Base-by-base conservation (phyloP, 2,329 filamentous ascomycete species). In the Emergomyces pasteurianus region DNA sequence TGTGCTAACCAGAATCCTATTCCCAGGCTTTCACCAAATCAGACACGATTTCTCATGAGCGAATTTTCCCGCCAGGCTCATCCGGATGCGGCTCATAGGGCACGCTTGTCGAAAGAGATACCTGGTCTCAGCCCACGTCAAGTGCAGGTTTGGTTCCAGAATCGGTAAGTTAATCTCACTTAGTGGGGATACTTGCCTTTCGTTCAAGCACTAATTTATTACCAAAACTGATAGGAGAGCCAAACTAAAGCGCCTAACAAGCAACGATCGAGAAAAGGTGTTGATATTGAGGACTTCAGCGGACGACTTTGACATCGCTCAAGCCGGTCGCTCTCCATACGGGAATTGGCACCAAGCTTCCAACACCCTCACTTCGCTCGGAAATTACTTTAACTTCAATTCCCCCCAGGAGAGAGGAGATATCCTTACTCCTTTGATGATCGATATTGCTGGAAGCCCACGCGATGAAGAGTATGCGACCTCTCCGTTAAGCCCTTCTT, bases 71-170 rank as follows among this genome's bases (percentile, higher is more conserved):
- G 94, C 68, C 91, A 97, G 72, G 90, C 92, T 28, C 92, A 96
- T 72, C 92, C 92, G 8, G 92, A 97, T 75, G 92, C 92, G 47
- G 89, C 89, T 54, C 91, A 96, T 73, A 83, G 92, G 64, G 92
- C 96, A 72, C 83, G 90, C 54, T 79, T 97, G 43, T 92, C 92
- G 3, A 81, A 88, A 64, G 90, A 96, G 72, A 96, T 97, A 53
- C 92, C 92, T 38, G 92, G 92, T 0, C 77, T 97, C 56, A 96
- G 89, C 68, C 90, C 92, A 43, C 85, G 92, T 63, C 92, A 97
- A 72, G 92, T 97, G 28, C 92, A 97, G 74, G 92, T 97, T 57
- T 97, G 92, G 92, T 97, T 97, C 75, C 92, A 97, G 75, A 97
- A 97, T 75, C 85, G 92, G 92, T 96, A 82, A 68, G 81, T 70